phyloP scores from a whole-genome alignment of 768 basidiomycete genomes.

The Suillus sp. region DNA sequence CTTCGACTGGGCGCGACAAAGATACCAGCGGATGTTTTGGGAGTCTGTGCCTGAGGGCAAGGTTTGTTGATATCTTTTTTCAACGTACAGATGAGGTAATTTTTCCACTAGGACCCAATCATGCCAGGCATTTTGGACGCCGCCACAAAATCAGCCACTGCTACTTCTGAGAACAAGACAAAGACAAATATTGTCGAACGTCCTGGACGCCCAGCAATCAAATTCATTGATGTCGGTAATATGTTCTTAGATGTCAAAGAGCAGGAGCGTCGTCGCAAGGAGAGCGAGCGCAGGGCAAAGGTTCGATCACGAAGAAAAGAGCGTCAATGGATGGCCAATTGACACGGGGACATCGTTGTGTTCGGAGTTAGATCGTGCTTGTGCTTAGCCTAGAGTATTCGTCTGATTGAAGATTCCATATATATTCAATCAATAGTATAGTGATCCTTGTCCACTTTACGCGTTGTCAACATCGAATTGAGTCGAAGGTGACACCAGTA shows the following conservation, averaged over 20 bases:
- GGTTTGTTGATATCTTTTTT: slow-evolving; percentile 41
- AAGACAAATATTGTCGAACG: slow-evolving; percentile 40
- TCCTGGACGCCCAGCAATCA: slow-evolving; percentile 54
- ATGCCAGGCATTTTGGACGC: slow-evolving; percentile 58
- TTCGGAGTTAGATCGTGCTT: neutral
- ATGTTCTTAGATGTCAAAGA: slow-evolving; percentile 66
- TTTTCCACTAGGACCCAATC: slow-evolving; percentile 54
- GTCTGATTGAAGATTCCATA: neutral
- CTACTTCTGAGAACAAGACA: slow-evolving; percentile 40
- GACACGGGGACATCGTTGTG: neutral
- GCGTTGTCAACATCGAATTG: neutral
- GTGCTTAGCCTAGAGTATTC: neutral
- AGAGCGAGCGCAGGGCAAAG: slow-evolving; percentile 49
- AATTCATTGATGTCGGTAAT: slow-evolving; percentile 75
- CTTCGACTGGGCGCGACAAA: slow-evolving; percentile 56
- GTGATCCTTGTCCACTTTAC: no score
- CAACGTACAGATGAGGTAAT: neutral
- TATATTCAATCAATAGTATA: neutral
- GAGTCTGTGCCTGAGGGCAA: slow-evolving; percentile 73
- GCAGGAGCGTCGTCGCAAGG: slow-evolving; percentile 49
- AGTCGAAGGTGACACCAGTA: neutral
- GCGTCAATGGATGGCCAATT: slow-evolving; percentile 8
- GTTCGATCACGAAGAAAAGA: slow-evolving; percentile 33
- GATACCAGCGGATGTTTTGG: slow-evolving; percentile 78
- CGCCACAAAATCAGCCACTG: slow-evolving; percentile 43